Conservation (phyloP, 164 flowering plant genomes). For the Cinnamomum chago region DNA sequence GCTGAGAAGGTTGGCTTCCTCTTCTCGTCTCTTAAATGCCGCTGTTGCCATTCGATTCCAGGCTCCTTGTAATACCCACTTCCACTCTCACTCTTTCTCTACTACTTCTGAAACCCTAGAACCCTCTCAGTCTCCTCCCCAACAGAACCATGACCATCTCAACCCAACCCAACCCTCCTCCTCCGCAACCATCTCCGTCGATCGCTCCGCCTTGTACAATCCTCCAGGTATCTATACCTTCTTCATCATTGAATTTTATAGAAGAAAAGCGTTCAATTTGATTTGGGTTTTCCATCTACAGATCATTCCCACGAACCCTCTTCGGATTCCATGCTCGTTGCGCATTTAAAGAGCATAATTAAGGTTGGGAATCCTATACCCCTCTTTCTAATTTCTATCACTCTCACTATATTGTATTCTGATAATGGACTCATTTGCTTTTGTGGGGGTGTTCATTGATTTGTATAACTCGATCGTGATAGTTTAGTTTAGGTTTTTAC, state of each 20-base stretch:
- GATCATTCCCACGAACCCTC: slow-evolving; percentile 74
- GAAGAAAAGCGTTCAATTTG: no score
- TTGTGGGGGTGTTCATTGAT: not conserved
- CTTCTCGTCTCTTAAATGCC: not conserved
- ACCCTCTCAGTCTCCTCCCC: not conserved
- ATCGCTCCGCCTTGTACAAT: slow-evolving; percentile 61
- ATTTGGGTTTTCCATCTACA: slow-evolving; percentile 18
- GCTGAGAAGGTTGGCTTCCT: not conserved
- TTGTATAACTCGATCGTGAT: no score
- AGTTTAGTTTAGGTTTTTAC: no score
- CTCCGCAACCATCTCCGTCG: slow-evolving; percentile 47
- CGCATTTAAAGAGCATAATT: slow-evolving; percentile 78
- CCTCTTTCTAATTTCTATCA: not conserved
- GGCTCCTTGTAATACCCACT: not conserved
- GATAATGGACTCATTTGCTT: not conserved
- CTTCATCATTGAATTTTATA: not conserved
- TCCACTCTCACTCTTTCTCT: not conserved
- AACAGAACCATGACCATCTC: not conserved
- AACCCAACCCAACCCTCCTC: not conserved
- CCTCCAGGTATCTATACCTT: slow-evolving; percentile 39
- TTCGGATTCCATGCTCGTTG: slow-evolving; percentile 72
- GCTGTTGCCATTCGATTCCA: not conserved
- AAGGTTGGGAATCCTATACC: slow-evolving; percentile 42
- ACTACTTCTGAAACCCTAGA: not conserved
- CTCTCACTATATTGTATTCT: not conserved